Evolutionary conservation across 2,329 filamentous ascomycete genomes (phyloP), one percentile per base, ranked within the genome.

Genomic region (Neurospora crassa): DNA sequence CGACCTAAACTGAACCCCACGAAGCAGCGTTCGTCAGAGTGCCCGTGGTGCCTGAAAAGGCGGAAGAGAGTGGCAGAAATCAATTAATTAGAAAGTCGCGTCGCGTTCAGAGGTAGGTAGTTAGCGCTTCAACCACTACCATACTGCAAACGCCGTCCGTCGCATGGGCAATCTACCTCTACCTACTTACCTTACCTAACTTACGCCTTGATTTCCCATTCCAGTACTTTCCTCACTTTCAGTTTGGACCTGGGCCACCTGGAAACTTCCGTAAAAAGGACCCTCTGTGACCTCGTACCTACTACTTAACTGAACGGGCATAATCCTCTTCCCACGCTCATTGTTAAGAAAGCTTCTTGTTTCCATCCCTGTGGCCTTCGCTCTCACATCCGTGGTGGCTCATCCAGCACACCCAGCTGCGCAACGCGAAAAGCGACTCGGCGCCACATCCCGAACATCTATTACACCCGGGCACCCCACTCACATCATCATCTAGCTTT

Each of bases 81-180:
- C 67, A 68, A 70, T 70, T 68, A 70, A 67, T 34, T 45, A 10
- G 53, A 53, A 53, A 67, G 69, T 70, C 70, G 70, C 70, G 70
- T 70, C 67, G 70, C 70, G 70, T 37, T 18, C 40, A 63, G 53
- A 63, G 29, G 53, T 63, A 63, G 29, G 53, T 63, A 16, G 24
- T 63, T 63, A 63, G 53, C 53, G 53, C 53, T 63, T 63, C 53
- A 63, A 63, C 53, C 53, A 63, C 7, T 63, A 24, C 53, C 34
- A 24, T 24, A 63, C 14, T 63, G 53, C 53, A 63, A 63, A 63
- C 53, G 53, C 53, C 53, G 16, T 63, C 29, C 24, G 29, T 63
- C 53, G 53, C 53, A 63, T 63, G 29, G 53, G 20, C 14, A 63
- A 34, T 63, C 53, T 37, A 29, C 29, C 29, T 29, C 29, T 29